Base-by-base conservation (phyloP, 352 stramenopile genomes). In the Peronospora tabacina region DNA sequence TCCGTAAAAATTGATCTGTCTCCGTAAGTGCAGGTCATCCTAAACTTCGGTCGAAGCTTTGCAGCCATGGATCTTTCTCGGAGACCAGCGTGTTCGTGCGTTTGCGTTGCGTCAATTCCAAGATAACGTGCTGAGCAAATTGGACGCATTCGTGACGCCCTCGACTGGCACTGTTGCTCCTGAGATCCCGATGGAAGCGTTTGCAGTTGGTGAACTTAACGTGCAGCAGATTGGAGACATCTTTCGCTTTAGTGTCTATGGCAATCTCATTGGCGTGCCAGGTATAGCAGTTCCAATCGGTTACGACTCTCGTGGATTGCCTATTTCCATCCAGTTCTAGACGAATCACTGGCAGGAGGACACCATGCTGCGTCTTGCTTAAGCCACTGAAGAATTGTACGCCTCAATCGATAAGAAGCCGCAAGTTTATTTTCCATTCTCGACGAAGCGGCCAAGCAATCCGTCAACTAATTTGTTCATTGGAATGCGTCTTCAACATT, bases 111-210 rank as follows among this genome's bases (percentile, higher is more conserved):
- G 82, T 26, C 72, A 91, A 45, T 75, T 91, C 16, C 63, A 79
- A 22, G 68, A 81, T 19, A 65, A 84, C 1, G 65, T 96, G 11
- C 84, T 95, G 42, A 70, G 73, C 49, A 79, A 43, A 68, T n/a
- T 95, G 43, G 85, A 96, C 61, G 80, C 85, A n/a, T 91, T 97
- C 41, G 62, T 95, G 44, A 87, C 76, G 11, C 90, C 90, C 7
- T 80, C 82, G 15, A 85, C 77, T 1, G 81, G 66, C 11, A 80
- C 90, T 28, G 77, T 70, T 6, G 85, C 83, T 5, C 90, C 87
- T 0, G 59, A 82, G 41, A 77, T 96, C 44, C 64, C 61, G 5
- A 12, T 20, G 7, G 73, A 80, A 36, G 71, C 70, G 7, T 63
- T 75, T 22, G 41, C 44, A 20, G 67, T 50, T 17, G 78, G 75